Percentiles rank a stretch among this genome's conserved stretches.
phyloP scores from a whole-genome alignment of 192 early-diverging fungal genomes.

The Mortierella alpina region DNA sequence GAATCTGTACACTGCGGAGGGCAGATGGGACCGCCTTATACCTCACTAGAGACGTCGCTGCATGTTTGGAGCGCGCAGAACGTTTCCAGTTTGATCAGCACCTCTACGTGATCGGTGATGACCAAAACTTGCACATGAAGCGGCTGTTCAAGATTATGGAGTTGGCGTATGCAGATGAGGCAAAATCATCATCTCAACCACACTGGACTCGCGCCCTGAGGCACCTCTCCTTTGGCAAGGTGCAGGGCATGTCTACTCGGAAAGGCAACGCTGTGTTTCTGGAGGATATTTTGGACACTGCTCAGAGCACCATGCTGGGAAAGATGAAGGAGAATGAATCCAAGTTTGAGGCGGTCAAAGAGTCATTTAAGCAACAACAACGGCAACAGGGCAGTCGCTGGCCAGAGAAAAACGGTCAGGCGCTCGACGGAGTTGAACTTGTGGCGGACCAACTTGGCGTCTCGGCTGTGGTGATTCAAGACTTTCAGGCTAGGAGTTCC shows the following conservation, averaged over 20 bases:
- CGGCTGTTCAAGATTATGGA: conserved; percentile 91
- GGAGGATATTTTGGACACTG: conserved; percentile 89
- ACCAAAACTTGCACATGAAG: conserved; percentile 88
- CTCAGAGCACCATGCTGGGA: conserved; percentile 82
- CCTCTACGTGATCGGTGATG: conserved; percentile 87
- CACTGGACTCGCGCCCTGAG: conserved; percentile 78
- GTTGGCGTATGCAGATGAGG: conserved; percentile 42
- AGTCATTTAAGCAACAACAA: conserved; percentile 9
- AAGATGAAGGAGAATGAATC: conserved; percentile 82
- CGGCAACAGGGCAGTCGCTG: neutral
- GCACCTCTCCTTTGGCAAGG: conserved; percentile 91
- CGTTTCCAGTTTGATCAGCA: conserved; percentile 82
- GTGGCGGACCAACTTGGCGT: conserved; percentile 89
- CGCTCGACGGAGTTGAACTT: conserved; percentile 43
- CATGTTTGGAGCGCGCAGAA: conserved; percentile 79
- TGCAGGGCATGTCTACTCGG: conserved; percentile 93
- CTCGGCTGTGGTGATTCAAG: conserved; percentile 88
- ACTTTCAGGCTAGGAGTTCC: conserved; percentile 84
- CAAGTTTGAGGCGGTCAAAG: conserved; percentile 76
- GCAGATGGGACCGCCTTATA: conserved; percentile 91
- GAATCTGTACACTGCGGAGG: conserved; percentile 77
- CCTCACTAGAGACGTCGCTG: conserved; percentile 92
- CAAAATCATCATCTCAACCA: conserved; percentile 50
- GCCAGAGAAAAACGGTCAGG: neutral
- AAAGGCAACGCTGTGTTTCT: conserved; percentile 92